A percentile compares a stretch with the other conserved stretches of the same genome.
phyloP scores from a whole-genome alignment of 1,284 basidiomycete species.

The Grifola frondosa region DNA sequence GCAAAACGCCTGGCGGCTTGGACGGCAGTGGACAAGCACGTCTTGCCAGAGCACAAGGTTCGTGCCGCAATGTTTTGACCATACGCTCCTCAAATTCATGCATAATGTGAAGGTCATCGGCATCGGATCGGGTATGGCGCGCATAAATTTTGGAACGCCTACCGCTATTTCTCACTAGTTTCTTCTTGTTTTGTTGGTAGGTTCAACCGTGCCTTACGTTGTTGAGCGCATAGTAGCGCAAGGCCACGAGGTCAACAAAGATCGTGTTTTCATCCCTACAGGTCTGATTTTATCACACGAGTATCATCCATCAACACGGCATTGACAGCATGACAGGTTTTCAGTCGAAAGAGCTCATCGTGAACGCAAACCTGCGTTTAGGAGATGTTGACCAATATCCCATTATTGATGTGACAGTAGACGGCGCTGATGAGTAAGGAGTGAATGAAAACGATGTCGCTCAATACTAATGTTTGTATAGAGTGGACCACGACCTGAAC shows the following conservation, averaged over 20 bases:
- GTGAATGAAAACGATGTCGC: no score
- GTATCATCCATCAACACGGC: no score
- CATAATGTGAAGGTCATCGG: conserved; percentile 69
- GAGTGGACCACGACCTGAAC: conserved; percentile 87
- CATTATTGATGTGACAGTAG: conserved; percentile 91
- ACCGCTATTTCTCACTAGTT: conserved; percentile 3
- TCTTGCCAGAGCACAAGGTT: conserved; percentile 82
- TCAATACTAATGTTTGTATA: conserved; percentile 31
- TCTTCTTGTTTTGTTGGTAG: conserved; percentile 33
- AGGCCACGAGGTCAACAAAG: conserved; percentile 73
- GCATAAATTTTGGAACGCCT: background rate
- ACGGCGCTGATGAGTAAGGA: conserved; percentile 98
- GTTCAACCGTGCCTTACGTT: conserved; percentile 97
- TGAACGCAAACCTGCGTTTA: conserved; percentile 75
- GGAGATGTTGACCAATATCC: conserved; percentile 94
- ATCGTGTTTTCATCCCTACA: conserved; percentile 88
- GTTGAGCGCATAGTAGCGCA: conserved; percentile 93
- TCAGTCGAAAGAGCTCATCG: conserved; percentile 94
- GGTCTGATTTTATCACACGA: conserved; percentile 49
- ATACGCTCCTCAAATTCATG: conserved; percentile 3
- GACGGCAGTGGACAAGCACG: conserved; percentile 91
- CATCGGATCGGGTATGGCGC: conserved; percentile 74
- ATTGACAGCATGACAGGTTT: conserved; percentile 60
- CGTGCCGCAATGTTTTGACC: no score
- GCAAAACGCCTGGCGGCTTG: conserved; percentile 92